Evolutionary conservation across 805 yeast species (phyloP).

Genomic region (Zygosaccharomyces lentus): DNA sequence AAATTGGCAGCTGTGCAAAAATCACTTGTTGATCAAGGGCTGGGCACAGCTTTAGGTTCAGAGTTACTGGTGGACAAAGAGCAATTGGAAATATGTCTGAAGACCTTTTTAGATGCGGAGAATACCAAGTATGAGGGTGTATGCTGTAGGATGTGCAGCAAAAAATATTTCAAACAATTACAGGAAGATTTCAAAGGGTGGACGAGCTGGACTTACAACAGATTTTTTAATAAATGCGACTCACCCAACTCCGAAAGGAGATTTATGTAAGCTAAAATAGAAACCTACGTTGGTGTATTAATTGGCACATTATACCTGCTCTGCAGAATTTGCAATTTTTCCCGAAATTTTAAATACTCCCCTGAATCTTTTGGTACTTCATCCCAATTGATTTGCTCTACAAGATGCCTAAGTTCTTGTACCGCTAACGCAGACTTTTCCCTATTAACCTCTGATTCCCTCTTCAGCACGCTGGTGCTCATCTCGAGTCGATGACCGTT

Average conservation of each 20-base stretch:
- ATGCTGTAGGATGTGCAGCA: constrained; percentile 14
- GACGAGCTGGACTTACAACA: constrained; percentile 18
- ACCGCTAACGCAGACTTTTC: constrained; percentile 15
- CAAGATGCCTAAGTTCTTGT: constrained; percentile 14
- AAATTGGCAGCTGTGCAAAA: constrained; percentile 23
- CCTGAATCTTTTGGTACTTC: constrained; percentile 15
- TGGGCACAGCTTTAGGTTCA: constrained; percentile 16
- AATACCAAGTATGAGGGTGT: constrained; percentile 21
- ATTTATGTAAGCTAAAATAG: background rate
- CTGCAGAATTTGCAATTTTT: constrained; percentile 8
- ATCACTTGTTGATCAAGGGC: constrained; percentile 14
- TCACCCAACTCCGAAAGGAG: constrained; percentile 4
- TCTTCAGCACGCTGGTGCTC: constrained; percentile 13
- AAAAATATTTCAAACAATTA: constrained; percentile 12
- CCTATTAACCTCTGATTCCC: constrained; percentile 9
- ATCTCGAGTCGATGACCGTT: constrained; percentile 14
- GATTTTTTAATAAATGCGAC: constrained; percentile 9
- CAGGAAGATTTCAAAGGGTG: constrained; percentile 19
- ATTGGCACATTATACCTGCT: background rate
- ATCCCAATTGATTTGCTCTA: constrained; percentile 23
- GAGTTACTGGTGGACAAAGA: constrained; percentile 17
- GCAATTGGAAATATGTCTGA: constrained; percentile 20
- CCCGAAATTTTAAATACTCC: constrained; percentile 8
- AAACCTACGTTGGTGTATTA: background rate
- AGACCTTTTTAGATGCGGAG: constrained; percentile 15